These are phyloP conservation scores for Saccharomycopsis phalli DNA, from an alignment of 1,139 yeast genomes.

Conservation along the genomic window DNA sequence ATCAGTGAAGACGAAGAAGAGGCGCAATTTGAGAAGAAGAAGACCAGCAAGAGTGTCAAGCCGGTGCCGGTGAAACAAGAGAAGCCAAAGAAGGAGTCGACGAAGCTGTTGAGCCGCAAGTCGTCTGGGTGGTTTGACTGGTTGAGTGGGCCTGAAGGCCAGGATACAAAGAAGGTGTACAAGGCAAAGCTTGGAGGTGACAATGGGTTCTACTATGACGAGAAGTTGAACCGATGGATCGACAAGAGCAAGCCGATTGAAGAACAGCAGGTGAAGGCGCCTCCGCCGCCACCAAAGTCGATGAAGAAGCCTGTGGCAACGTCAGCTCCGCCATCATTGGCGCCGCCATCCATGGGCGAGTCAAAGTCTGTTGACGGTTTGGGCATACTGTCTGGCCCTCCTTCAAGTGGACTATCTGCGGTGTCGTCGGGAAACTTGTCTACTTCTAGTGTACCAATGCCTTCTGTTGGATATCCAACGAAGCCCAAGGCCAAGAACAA, in stretches of 20 bases:
- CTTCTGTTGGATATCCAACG: constrained; percentile 22
- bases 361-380: constrained; percentile 22
- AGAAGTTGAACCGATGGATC: constrained; percentile 80
- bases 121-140: constrained; percentile 39
- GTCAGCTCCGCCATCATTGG: constrained; percentile 27
- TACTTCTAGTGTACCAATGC: constrained; percentile 21
- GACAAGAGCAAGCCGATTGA: constrained; percentile 61
- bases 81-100: constrained; percentile 22
- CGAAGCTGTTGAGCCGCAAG: constrained; percentile 21
- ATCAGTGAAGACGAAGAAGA: constrained; percentile 29
- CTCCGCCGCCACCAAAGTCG: constrained; percentile 74
- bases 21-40: constrained; percentile 25
- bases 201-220: constrained; percentile 70
- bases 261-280: constrained; percentile 52
- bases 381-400: constrained; percentile 26
- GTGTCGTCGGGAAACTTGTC: constrained; percentile 21
- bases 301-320: constrained; percentile 32
- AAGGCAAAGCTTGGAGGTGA: constrained; percentile 84
- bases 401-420: constrained; percentile 23
- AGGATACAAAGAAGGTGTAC: constrained; percentile 64
- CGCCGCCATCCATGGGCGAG: constrained; percentile 25
- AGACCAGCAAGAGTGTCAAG: constrained; percentile 20
- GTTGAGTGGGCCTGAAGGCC: constrained; percentile 32
- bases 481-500: constrained; percentile 3
- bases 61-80: constrained; percentile 16